These are phyloP conservation scores for Allomyces arbusculus DNA, from an alignment of 192 early-diverging fungal species.

Conservation along the genomic window DNA sequence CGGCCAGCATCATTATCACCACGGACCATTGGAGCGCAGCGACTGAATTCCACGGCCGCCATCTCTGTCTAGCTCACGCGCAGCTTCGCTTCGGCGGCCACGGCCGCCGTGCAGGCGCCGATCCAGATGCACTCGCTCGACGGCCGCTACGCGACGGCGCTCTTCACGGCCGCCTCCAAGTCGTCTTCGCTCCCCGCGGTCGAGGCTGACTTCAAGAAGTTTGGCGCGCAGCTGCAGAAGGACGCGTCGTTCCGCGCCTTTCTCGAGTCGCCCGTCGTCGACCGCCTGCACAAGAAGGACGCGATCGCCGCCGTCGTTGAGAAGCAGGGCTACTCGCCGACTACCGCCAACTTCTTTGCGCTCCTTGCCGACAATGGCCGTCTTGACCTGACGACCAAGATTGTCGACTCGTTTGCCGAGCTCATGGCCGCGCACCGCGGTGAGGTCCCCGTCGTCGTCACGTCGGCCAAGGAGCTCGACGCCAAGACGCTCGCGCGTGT, in stretches of 20 bases:
- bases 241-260: slow-evolving; percentile 46
- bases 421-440: slow-evolving; percentile 79
- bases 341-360: slow-evolving; percentile 81
- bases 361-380: slow-evolving; percentile 87
- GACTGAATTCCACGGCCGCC: too few relatives aligned
- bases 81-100: too few relatives aligned
- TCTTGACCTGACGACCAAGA: slow-evolving; percentile 57
- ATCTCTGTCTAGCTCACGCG: too few relatives aligned
- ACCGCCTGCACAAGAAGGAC: slow-evolving; percentile 53
- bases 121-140: slow-evolving; percentile 77
- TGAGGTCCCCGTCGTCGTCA: slow-evolving; percentile 70
- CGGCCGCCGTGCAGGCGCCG: slow-evolving; percentile 33
- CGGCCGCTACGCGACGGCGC: slow-evolving; percentile 91
- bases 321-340: slow-evolving; percentile 44
- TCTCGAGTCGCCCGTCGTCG: slow-evolving; percentile 72
- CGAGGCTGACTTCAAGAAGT: slow-evolving; percentile 56
- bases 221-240: slow-evolving; percentile 47
- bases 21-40: too few relatives aligned
- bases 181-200: slow-evolving; percentile 56
- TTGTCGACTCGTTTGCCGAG: slow-evolving; percentile 55
- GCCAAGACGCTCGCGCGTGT: slow-evolving; percentile 44
- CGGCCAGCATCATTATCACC: too few relatives aligned
- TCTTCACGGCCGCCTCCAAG: slow-evolving; percentile 80
- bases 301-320: slow-evolving; percentile 46
- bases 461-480: slow-evolving; percentile 72